These are phyloP conservation scores for Chytriomyces sp. DNA, from an alignment of 192 early-diverging fungal species.

Conservation along the genomic window DNA sequence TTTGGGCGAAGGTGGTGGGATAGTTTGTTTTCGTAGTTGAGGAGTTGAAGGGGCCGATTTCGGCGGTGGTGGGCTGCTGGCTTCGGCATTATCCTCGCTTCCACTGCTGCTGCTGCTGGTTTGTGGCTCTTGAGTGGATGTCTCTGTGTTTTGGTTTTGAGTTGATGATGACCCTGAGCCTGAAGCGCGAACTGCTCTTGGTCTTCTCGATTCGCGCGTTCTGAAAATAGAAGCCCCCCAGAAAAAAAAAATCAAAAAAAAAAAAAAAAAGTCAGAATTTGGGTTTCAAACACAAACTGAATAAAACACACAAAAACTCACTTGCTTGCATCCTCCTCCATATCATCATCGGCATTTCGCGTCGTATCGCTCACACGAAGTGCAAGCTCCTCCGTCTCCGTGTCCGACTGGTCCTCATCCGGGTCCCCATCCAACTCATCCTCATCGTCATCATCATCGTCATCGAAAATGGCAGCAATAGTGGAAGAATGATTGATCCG, in stretches of 20 bases:
- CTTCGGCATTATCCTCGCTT: background rate
- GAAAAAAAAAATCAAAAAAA: background rate
- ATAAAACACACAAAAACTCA: background rate
- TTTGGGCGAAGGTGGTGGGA: background rate
- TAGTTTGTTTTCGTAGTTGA: too few species aligned
- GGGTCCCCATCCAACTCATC: constrained; percentile 7
- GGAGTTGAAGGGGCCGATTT: constrained; percentile 12
- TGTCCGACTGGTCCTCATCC: constrained; percentile 8
- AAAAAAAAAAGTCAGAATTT: background rate
- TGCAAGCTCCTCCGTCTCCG: background rate
- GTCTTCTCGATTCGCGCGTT: background rate
- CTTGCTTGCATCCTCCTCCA: background rate
- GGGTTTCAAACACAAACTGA: background rate
- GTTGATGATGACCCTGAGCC: background rate
- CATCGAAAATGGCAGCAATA: background rate
- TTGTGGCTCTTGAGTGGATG: background rate
- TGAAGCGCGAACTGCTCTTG: background rate
- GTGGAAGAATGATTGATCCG: background rate
- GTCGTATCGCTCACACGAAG: too few species aligned
- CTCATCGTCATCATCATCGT: constrained; percentile 7
- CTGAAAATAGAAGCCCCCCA: background rate
- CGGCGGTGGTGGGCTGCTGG: background rate
- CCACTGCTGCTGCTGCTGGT: background rate
- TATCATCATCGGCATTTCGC: too few species aligned
- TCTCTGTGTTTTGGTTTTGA: too few species aligned